A percentile compares a stretch with the other conserved stretches of the same genome.
These are phyloP conservation scores for Corylus avellana DNA, from an alignment of 306 rosid genomes.

Conservation along the genomic window DNA sequence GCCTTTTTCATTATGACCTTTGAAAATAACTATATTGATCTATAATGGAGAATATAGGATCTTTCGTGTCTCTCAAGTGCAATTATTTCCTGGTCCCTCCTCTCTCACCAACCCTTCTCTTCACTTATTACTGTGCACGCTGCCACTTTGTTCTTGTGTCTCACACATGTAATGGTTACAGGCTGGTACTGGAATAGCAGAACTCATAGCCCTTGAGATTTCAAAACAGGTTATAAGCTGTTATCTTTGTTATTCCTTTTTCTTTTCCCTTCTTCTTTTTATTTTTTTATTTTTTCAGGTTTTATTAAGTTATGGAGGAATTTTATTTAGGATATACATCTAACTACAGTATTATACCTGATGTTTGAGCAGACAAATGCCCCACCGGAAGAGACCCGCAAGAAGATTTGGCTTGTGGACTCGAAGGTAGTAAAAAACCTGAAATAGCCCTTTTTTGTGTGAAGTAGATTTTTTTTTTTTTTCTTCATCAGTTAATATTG, in stretches of 20 bases:
- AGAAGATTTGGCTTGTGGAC: slow-evolving; percentile 87
- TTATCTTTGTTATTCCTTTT: not conserved
- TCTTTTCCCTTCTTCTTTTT: not conserved
- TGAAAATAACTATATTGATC: too few species aligned
- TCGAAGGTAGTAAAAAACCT: slow-evolving; percentile 64
- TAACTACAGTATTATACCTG: slow-evolving; percentile 11
- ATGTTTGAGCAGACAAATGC: slow-evolving; percentile 64
- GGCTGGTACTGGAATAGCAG: slow-evolving; percentile 99
- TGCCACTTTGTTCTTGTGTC: slow-evolving; percentile 20
- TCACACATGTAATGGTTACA: slow-evolving; percentile 49
- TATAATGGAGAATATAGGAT: not conserved
- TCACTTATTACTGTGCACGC: not conserved
- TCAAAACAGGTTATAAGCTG: slow-evolving; percentile 72
- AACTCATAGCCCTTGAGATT: slow-evolving; percentile 88
- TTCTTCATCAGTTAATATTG: slow-evolving; percentile 25
- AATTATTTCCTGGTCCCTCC: slow-evolving; percentile 12
- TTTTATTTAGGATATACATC: not conserved
- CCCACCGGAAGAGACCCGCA: slow-evolving; percentile 79
- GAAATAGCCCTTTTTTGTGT: slow-evolving; percentile 8
- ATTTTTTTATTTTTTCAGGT: not conserved
- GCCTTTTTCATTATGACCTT: not conserved
- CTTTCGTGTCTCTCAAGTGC: not conserved
- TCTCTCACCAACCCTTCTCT: not conserved
- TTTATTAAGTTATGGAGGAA: not conserved
- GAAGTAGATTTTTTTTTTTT: slow-evolving; percentile 11